Conservation (phyloP, 1,284 basidiomycete genomes). For the Puccinia novopanici region DNA sequence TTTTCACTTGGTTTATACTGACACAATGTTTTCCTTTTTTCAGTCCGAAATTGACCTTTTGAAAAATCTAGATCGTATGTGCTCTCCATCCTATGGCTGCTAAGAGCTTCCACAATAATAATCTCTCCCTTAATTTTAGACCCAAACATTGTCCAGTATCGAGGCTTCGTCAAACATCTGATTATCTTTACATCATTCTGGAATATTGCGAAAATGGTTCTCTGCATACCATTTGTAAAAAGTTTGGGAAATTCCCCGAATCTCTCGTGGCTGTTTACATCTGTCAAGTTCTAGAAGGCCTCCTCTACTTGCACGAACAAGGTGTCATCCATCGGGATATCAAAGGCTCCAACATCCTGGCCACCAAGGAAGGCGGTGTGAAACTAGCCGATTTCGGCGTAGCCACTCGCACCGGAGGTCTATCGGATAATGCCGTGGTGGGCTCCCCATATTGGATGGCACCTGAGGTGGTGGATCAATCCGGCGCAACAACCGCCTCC, state of each 20-base stretch:
- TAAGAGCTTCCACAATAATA: background rate
- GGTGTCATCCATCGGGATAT: constrained; percentile 99
- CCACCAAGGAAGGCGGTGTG: constrained; percentile 96
- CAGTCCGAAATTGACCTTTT: constrained; percentile 97
- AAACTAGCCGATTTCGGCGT: constrained; percentile 95
- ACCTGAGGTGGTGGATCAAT: constrained; percentile 95
- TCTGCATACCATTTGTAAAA: constrained; percentile 86
- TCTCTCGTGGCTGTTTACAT: constrained; percentile 94
- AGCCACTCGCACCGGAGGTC: constrained; percentile 64
- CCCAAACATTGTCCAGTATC: constrained; percentile 97
- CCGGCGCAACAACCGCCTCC: constrained; percentile 90
- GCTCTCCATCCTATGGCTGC: background rate
- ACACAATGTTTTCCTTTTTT: constrained; percentile 24
- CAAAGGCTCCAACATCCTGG: constrained; percentile 94
- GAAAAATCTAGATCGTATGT: constrained; percentile 84
- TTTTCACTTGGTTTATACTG: background rate
- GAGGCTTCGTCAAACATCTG: constrained; percentile 93
- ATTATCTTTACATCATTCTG: constrained; percentile 92
- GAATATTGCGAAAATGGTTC: constrained; percentile 97
- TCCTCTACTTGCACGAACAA: constrained; percentile 93
- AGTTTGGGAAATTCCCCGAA: constrained; percentile 97
- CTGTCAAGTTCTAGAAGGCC: constrained; percentile 81
- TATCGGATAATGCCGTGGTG: constrained; percentile 82
- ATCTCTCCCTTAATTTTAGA: constrained; percentile 56
- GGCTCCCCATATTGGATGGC: constrained; percentile 99